A percentile compares a stretch with the other conserved stretches of the same genome.
These are phyloP conservation scores for Trichosanthes cucumerina DNA, from an alignment of 306 rosid species.

Conservation along the genomic window DNA sequence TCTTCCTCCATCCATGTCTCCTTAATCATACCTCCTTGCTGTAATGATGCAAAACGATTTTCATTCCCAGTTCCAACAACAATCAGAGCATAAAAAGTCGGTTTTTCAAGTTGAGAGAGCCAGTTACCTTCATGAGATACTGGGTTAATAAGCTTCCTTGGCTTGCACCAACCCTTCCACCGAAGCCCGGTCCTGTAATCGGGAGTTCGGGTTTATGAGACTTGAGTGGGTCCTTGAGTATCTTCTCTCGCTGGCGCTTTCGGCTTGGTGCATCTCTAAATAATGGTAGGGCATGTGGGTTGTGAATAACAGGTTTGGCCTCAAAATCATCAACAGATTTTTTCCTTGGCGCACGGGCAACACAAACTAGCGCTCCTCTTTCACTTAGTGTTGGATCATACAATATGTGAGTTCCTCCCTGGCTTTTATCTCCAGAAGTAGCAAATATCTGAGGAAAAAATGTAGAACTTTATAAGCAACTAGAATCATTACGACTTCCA, in stretches of 20 bases:
- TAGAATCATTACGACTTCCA: neutral
- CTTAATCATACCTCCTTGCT: slow-evolving; percentile 96
- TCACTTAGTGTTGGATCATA: slow-evolving; percentile 84
- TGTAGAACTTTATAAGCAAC: neutral
- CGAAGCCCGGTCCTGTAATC: slow-evolving; percentile 90
- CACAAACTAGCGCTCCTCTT: slow-evolving; percentile 96
- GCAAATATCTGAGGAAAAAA: slow-evolving; percentile 50
- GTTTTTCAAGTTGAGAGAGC: slow-evolving; percentile 3
- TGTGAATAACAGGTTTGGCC: slow-evolving; percentile 83
- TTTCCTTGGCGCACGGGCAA: slow-evolving; percentile 91
- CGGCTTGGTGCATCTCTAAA: slow-evolving; percentile 95
- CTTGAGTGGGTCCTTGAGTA: slow-evolving; percentile 82
- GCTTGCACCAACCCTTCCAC: slow-evolving; percentile 82
- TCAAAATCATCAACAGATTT: slow-evolving; percentile 80
- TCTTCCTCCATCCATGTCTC: slow-evolving; percentile 99
- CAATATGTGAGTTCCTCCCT: slow-evolving; percentile 82
- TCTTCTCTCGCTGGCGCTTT: slow-evolving; percentile 76
- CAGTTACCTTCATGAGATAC: slow-evolving; percentile 77
- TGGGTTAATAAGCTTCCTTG: slow-evolving; percentile 96
- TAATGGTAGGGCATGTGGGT: slow-evolving; percentile 85
- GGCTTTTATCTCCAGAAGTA: slow-evolving; percentile 76
- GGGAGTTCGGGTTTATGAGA: slow-evolving; percentile 97
- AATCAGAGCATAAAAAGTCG: neutral
- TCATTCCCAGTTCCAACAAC: slow-evolving; percentile 15
- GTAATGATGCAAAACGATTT: slow-evolving; percentile 20